Percentiles rank a stretch among this genome's conserved stretches.
phyloP scores from a whole-genome alignment of 148 eudicot species.

The Vaccinium corymbosum region DNA sequence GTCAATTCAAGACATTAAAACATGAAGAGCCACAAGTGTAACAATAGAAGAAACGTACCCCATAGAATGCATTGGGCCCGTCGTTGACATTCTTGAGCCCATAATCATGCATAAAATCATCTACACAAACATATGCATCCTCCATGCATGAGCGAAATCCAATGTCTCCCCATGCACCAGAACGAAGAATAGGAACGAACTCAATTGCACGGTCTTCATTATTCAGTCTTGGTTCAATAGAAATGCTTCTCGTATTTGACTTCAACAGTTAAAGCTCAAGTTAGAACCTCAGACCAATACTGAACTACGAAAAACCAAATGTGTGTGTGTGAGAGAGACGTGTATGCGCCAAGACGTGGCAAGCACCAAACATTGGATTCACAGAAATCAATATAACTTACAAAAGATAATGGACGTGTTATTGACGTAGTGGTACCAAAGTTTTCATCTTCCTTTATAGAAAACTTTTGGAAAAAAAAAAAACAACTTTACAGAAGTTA shows the following conservation, averaged over 20 bases:
- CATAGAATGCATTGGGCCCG: constrained; percentile 77
- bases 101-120: constrained; percentile 51
- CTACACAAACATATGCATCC: constrained; percentile 82
- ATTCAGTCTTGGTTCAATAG: constrained; percentile 41
- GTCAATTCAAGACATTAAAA: background rate
- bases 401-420: background rate
- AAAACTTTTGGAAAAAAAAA: background rate
- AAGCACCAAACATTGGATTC: background rate
- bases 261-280: constrained; percentile 48
- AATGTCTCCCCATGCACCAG: constrained; percentile 89
- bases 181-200: constrained; percentile 67
- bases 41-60: constrained; percentile 40
- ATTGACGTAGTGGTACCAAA: background rate
- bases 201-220: constrained; percentile 30
- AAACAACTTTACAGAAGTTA: background rate
- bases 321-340: no score
- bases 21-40: background rate
- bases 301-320: background rate
- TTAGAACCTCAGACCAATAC: constrained; percentile 12
- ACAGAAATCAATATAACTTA: background rate
- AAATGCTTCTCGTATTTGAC: constrained; percentile 31
- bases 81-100: constrained; percentile 38
- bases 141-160: constrained; percentile 87
- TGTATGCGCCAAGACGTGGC: background rate
- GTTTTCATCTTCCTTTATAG: background rate